These are phyloP conservation scores for Termitomyces titanicus DNA, from an alignment of 768 basidiomycete genomes.

Conservation along the genomic window DNA sequence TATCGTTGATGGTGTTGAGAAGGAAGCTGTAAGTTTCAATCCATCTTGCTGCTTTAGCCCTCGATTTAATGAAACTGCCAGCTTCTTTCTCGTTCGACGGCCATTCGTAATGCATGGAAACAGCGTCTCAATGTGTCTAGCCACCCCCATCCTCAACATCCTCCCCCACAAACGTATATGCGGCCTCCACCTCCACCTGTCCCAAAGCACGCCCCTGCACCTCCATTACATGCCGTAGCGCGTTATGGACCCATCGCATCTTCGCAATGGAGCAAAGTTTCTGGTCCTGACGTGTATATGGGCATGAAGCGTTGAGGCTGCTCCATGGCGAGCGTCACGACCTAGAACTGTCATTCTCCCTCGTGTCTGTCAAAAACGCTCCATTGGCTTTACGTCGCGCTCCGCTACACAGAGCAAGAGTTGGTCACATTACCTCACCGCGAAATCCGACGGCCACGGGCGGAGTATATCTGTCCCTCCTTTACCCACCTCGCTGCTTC, in stretches of 20 bases:
- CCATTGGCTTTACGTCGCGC: background rate
- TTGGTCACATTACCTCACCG: background rate
- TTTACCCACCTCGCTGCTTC: background rate
- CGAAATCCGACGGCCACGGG: background rate
- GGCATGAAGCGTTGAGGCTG: conserved; percentile 64
- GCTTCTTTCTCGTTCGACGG: conserved; percentile 63
- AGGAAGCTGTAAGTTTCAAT: conserved; percentile 60
- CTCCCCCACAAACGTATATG: conserved; percentile 19
- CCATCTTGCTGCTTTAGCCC: conserved; percentile 4
- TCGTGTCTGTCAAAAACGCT: background rate
- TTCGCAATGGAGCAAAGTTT: conserved; percentile 72
- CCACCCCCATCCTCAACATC: conserved; percentile 19
- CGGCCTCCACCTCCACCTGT: conserved; percentile 22
- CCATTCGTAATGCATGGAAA: conserved; percentile 77
- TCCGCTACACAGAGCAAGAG: background rate
- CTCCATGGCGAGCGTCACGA: background rate
- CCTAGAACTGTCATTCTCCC: background rate
- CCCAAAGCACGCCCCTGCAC: conserved; percentile 12
- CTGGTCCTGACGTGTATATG: conserved; percentile 55
- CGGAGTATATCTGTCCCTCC: background rate
- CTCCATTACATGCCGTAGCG: conserved; percentile 30
- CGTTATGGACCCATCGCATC: conserved; percentile 64
- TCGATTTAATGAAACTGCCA: conserved; percentile 25
- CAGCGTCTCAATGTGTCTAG: conserved; percentile 42
- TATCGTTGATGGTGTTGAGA: conserved; percentile 93